Base-by-base conservation (phyloP, 805 yeast genomes). In the Sugiyamaella qingdaonensis region DNA sequence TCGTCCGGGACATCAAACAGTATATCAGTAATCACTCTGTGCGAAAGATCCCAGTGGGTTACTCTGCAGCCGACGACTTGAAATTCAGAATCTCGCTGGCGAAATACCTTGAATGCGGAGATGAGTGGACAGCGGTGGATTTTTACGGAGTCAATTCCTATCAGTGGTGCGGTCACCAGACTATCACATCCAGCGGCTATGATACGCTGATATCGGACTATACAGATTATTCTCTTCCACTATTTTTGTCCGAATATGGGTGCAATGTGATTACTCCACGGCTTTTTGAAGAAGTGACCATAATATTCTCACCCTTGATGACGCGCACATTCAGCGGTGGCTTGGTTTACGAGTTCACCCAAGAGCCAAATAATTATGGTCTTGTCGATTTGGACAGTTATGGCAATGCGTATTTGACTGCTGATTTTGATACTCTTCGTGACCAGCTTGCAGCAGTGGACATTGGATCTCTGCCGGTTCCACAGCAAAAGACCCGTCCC, bases 61-160 rank as follows among this genome's bases (percentile, higher is more conserved):
- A 92, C 67, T 89, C 97, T 0, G 97, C 98, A 0, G 98, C 97
- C 0, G 98, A 92, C 70, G 97, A 91, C 64, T 75, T 91, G 55
- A 70, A 76, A 49, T 91, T 80, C 68, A 76, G 98, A 62, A 78
- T 80, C 8, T 78, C 96, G 0, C 75, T 91, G 46, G 85, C 97
- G 0, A 78, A 81, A 53, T 92, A 87, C 65, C 76, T 92, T 52
- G 92, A 85, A 61, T 91, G 97, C 63, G 78, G 82, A 21, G 82
- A 80, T 18, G 75, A 75, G 2, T 83, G 78, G 35, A 69, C 66
- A 4, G 63, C 68, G 1, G 71, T 75, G 14, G 98, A 92, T 65
- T 86, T 86, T 61, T 86, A 85, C 65, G 94, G 92, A 2, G 87
- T 86, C 53, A 86, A 86, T 64, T 81, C 90, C 1, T 86, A 86